These are phyloP conservation scores for Xylaria sp. DNA, from an alignment of 2,329 filamentous ascomycete species.

Conservation along the genomic window DNA sequence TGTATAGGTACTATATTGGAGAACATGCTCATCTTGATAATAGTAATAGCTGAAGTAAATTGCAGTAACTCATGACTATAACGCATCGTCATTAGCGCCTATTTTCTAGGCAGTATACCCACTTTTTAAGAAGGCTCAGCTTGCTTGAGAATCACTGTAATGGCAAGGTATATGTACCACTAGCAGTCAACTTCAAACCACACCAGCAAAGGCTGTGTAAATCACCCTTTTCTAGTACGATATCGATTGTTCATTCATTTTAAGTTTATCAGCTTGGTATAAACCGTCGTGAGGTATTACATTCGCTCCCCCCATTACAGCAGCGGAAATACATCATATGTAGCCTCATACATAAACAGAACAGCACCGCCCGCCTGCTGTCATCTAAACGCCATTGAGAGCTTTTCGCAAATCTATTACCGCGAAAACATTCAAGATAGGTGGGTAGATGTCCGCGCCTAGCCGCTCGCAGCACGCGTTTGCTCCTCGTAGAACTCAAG, in stretches of 20 bases:
- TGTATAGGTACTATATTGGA: too few species aligned
- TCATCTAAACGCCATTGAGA: slow-evolving; percentile 3
- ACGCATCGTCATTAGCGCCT: too few species aligned
- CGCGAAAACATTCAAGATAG: background rate
- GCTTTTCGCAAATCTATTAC: background rate
- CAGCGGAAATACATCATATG: background rate
- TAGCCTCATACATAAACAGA: background rate
- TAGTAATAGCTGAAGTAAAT: too few species aligned
- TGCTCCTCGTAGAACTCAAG: slow-evolving; percentile 90
- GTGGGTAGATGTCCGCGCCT: background rate
- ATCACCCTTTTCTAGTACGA: background rate
- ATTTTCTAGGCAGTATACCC: too few species aligned
- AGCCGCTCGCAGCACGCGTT: slow-evolving; percentile 41
- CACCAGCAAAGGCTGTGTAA: too few species aligned
- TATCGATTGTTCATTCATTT: background rate
- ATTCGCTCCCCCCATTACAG: background rate
- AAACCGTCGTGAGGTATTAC: background rate
- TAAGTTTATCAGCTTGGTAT: background rate
- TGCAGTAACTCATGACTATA: too few species aligned
- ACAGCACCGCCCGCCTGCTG: background rate
- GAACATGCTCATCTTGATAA: too few species aligned
- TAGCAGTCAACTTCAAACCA: too few species aligned
- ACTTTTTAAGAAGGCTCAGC: too few species aligned
- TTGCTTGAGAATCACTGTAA: too few species aligned
- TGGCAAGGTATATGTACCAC: too few species aligned